Evolutionary conservation across 129 eudicot species (phyloP).

Genomic region (Oenanthe sinensis): DNA sequence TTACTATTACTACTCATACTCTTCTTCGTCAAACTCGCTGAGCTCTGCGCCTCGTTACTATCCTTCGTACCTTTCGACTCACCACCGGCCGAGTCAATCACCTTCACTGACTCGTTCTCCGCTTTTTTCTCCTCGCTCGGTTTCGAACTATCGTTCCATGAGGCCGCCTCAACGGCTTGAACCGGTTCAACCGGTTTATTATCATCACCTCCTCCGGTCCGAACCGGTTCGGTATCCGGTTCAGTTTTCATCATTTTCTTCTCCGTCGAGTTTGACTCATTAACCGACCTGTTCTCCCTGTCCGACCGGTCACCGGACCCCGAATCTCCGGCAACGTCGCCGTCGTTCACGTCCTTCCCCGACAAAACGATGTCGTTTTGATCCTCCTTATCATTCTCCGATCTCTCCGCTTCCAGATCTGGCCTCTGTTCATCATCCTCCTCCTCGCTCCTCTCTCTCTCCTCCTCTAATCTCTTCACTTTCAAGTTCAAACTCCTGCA

Average conservation of each 20-base stretch:
- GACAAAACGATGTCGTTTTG: constrained; percentile 8
- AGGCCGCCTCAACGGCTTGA: constrained; percentile 29
- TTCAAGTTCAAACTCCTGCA: constrained; percentile 44
- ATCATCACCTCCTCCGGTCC: constrained; percentile 1
- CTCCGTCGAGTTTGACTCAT: constrained; percentile 55
- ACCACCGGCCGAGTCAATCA: constrained; percentile 23
- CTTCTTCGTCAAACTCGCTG: constrained; percentile 42
- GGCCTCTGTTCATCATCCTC: constrained; percentile 11
- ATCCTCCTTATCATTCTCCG: constrained; percentile 22
- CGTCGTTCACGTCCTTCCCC: constrained; percentile 16
- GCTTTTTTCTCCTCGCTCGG: constrained; percentile 17
- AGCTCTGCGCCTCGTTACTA: constrained; percentile 55
- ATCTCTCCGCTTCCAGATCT: constrained; percentile 40
- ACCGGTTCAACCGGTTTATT: constrained; percentile 18
- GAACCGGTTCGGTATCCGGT: constrained; percentile 24
- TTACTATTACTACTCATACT: constrained; percentile 16
- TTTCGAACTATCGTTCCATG: constrained; percentile 43
- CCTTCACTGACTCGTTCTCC: constrained; percentile 24
- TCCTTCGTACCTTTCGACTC: constrained; percentile 32
- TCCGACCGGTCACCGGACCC: constrained; percentile 18
- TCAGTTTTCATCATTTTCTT: constrained; percentile 11
- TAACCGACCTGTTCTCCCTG: constrained; percentile 36
- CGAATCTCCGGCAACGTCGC: constrained; percentile 21
- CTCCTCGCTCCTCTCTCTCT: constrained; percentile 27
- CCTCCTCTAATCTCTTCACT: constrained; percentile 47